Evolutionary conservation across 148 eudicot genomes (phyloP).

Genomic region (Spergularia marina): DNA sequence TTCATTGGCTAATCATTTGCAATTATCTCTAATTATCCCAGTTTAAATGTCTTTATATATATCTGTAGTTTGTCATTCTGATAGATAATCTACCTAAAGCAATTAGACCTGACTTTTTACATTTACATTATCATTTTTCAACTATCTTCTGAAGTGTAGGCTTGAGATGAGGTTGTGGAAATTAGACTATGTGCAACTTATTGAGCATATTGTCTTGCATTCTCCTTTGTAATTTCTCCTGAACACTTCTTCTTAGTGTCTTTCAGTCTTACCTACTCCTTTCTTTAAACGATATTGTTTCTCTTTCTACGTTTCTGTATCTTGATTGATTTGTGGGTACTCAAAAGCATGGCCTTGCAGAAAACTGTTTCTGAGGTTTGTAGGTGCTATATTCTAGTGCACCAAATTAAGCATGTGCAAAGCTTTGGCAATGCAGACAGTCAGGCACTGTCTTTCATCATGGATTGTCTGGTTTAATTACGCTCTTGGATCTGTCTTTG

Average conservation of each 20-base stretch:
- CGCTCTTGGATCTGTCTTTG: not conserved
- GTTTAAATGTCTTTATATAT: no score
- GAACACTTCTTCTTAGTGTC: not conserved
- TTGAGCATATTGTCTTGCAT: no score
- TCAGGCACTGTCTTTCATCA: not conserved
- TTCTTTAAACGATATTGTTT: not conserved
- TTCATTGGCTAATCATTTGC: no score
- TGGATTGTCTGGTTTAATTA: not conserved
- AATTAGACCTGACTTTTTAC: no score
- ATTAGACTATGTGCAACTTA: no score
- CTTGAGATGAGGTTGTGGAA: no score
- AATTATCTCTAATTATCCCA: no score
- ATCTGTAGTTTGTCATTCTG: no score
- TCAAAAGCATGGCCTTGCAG: not conserved
- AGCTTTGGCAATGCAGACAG: not conserved
- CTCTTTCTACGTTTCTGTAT: not conserved
- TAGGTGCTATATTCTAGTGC: not conserved
- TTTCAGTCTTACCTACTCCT: not conserved
- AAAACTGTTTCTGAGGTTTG: not conserved
- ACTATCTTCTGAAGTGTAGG: no score
- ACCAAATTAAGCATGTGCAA: not conserved
- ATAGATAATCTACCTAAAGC: no score
- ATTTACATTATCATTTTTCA: no score
- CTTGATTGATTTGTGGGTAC: not conserved
- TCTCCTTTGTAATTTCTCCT: no score